phyloP scores from a whole-genome alignment of 192 early-diverging fungal species.

The Entrophospora sp. region DNA sequence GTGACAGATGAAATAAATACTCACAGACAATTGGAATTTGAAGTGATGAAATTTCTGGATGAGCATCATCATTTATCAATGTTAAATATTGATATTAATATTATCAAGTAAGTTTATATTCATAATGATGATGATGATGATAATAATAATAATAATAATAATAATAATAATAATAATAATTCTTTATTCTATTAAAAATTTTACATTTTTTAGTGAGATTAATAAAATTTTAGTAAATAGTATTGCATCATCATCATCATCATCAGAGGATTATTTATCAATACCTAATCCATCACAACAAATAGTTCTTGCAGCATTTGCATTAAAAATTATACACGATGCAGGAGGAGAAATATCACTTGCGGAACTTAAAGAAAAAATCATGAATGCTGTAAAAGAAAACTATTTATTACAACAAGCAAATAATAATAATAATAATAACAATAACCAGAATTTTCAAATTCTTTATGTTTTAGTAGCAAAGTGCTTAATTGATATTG shows the following conservation, averaged over 20 bases:
- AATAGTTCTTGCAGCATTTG: constrained; percentile 12
- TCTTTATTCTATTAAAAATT: not conserved
- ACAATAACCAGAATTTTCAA: too few species aligned
- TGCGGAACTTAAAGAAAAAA: too few species aligned
- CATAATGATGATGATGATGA: not conserved
- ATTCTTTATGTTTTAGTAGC: too few species aligned
- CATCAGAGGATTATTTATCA: not conserved
- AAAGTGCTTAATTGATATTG: too few species aligned
- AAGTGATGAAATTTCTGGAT: not conserved
- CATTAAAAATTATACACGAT: too few species aligned
- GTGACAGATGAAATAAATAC: not conserved
- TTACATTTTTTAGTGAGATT: constrained; percentile 3
- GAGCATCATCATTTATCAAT: not conserved
- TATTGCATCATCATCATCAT: not conserved
- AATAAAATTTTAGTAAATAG: constrained; percentile 7
- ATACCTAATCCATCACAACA: constrained; percentile 10
- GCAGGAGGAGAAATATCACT: too few species aligned
- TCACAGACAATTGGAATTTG: not conserved
- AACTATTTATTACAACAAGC: too few species aligned
- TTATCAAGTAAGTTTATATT: not conserved
- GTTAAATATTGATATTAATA: constrained; percentile 1
- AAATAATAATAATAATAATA: too few species aligned
- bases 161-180: not conserved
- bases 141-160: not conserved
- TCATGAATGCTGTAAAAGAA: too few species aligned